Conservation (phyloP, 1,284 basidiomycete genomes). For the Pseudozyma pruni region DNA sequence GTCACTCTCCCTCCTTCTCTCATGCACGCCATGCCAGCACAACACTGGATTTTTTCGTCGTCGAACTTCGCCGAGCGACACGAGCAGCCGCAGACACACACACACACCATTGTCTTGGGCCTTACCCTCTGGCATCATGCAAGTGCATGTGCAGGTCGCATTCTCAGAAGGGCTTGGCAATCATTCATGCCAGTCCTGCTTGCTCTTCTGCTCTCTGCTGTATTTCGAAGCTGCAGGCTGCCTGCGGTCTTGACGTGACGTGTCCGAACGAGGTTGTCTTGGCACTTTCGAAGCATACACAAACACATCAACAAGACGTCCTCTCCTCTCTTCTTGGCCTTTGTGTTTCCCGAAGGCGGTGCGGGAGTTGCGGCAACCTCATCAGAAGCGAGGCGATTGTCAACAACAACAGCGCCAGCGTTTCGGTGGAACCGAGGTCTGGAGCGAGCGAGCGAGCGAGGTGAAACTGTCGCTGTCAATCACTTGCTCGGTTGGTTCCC, state of each 20-base stretch:
- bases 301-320: too few relatives aligned
- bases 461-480: conserved; percentile 5
- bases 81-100: neutral
- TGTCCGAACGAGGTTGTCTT: conserved; percentile 17
- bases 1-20: too few relatives aligned
- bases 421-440: too few relatives aligned
- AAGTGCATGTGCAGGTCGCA: conserved; percentile 8
- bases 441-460: neutral
- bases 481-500: conserved; percentile 25
- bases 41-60: neutral
- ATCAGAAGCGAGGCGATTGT: too few relatives aligned
- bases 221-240: neutral
- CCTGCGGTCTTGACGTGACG: conserved; percentile 15
- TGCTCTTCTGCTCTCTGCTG: neutral
- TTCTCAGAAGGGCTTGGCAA: conserved; percentile 36
- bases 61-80: neutral
- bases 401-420: too few relatives aligned
- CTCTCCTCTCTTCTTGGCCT: neutral
- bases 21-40: neutral
- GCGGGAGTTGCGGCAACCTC: too few relatives aligned
- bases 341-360: too few relatives aligned
- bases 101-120: neutral
- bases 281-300: conserved; percentile 3
- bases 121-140: conserved; percentile 2
- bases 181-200: conserved; percentile 18